Evolutionary conservation across 2,329 filamentous ascomycete species (phyloP), one percentile per base, ranked within the genome.

Genomic region (Calonectria hawksworthii): DNA sequence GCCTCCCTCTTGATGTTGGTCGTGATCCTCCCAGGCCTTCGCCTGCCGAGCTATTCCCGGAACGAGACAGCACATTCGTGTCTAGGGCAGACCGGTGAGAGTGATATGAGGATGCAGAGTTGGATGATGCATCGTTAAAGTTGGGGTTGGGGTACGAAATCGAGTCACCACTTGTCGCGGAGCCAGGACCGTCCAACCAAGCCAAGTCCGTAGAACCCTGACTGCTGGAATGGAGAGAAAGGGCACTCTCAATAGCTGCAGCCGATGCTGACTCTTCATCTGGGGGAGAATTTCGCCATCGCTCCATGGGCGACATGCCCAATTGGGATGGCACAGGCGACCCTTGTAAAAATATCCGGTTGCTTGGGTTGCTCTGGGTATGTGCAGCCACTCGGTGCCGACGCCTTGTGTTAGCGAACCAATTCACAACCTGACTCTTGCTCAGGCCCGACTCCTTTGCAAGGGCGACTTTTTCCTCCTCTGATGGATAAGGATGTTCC

Each of bases 341-440:
- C 2, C 86, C 87, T 0, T 84, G 82, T 13, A 82, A 82, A 75
- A 83, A 84, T 32, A 83, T 67, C 69, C 77, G 78, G 41, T 61
- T 75, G 4, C 73, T 78, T n/a, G 75, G 76, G n/a, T 79, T 82
- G 26, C 77, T 59, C 26, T 82, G 82, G 5, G 80, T 80, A 26
- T 81, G 81, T 47, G 80, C 47, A 47, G 83, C 79, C 47, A 87
- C 80, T 10, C 87, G 85, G 52, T 89, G 86, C 1, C 88, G 87
- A 10, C 89, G 85, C 26, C 88, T 84, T 0, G 87, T 88, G 75
- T 90, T 90, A 28, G 87, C 85, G 76, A 90, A 89, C 88, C 88
- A 90, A 67, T 88, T 88, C 28, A 86, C 81, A 3, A 90, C 85
- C 41, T 88, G 86, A 2, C 84, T 86, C 65, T 82, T 82, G 26